These are phyloP conservation scores for Oryza australiensis DNA, from an alignment of 176 grass and related monocot genomes.

Conservation along the genomic window DNA sequence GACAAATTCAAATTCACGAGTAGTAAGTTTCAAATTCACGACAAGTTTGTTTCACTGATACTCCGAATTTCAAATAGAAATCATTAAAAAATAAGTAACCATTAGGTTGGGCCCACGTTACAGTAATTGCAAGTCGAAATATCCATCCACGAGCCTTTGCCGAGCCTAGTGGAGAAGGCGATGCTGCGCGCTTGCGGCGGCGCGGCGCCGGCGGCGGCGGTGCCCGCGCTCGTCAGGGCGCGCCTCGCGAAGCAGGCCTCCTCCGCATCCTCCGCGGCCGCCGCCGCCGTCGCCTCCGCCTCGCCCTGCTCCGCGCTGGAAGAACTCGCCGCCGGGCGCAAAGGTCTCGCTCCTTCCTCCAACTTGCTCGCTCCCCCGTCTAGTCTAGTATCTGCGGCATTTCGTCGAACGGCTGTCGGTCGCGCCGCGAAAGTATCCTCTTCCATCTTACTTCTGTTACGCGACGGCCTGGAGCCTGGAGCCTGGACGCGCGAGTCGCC, in stretches of 20 bases:
- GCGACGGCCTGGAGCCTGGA: too few species aligned
- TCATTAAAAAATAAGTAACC: too few species aligned
- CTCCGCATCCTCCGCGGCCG: conserved; percentile 30
- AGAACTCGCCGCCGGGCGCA: conserved; percentile 73
- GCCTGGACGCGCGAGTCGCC: background rate
- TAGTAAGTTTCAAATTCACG: too few species aligned
- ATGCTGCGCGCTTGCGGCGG: conserved; percentile 56
- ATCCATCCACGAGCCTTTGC: conserved; percentile 5
- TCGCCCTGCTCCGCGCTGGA: conserved; percentile 37
- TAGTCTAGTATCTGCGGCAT: background rate
- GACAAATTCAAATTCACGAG: too few species aligned
- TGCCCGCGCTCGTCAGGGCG: conserved; percentile 47
- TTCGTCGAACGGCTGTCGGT: background rate
- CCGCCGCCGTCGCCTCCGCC: background rate
- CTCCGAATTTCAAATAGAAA: background rate
- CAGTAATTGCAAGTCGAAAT: background rate
- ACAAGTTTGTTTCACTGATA: too few species aligned
- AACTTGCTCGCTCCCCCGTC: background rate
- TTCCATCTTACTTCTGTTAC: background rate
- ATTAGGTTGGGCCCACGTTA: background rate
- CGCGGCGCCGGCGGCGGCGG: conserved; percentile 23
- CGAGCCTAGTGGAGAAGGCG: background rate
- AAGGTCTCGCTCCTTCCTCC: conserved; percentile 49
- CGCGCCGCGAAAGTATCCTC: background rate
- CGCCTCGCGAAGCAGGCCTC: conserved; percentile 47